phyloP scores from a whole-genome alignment of 139 green algal species.

The Desmodesmus armatus region DNA sequence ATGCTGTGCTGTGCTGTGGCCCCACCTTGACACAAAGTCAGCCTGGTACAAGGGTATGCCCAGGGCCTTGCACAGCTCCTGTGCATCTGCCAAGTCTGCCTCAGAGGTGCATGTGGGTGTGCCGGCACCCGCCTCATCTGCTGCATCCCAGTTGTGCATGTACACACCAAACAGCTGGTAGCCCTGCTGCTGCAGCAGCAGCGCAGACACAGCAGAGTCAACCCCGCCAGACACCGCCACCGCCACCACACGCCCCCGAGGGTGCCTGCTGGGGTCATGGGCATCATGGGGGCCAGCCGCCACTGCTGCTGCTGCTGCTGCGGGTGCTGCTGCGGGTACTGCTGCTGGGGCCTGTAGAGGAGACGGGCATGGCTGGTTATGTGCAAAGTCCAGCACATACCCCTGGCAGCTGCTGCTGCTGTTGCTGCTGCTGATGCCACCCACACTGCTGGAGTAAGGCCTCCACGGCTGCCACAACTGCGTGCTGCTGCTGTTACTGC shows the following conservation, averaged over 20 bases:
- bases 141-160: slow-evolving; percentile 90
- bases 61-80: slow-evolving; percentile 44
- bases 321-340: background rate
- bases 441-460: too few species aligned
- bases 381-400: slow-evolving; percentile 15
- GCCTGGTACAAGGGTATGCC: slow-evolving; percentile 75
- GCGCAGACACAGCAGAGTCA: slow-evolving; percentile 82
- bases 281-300: background rate
- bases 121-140: slow-evolving; percentile 70
- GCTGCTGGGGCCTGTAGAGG: slow-evolving; percentile 27
- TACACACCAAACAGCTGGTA: slow-evolving; percentile 74
- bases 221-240: slow-evolving; percentile 86
- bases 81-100: slow-evolving; percentile 21
- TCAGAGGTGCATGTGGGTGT: slow-evolving; percentile 8
- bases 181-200: slow-evolving; percentile 66
- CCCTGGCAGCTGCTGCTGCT: background rate
- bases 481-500: slow-evolving; percentile 17
- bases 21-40: slow-evolving; percentile 74
- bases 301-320: slow-evolving; percentile 1
- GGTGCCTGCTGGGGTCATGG: background rate
- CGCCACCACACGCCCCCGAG: slow-evolving; percentile 52
- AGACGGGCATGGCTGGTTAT: too few species aligned
- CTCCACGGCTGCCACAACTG: too few species aligned
- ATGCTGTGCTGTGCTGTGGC: too few species aligned
- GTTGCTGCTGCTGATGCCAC: background rate